phyloP scores from a whole-genome alignment of 2,329 filamentous ascomycete species.

The Alternaria consortialis region DNA sequence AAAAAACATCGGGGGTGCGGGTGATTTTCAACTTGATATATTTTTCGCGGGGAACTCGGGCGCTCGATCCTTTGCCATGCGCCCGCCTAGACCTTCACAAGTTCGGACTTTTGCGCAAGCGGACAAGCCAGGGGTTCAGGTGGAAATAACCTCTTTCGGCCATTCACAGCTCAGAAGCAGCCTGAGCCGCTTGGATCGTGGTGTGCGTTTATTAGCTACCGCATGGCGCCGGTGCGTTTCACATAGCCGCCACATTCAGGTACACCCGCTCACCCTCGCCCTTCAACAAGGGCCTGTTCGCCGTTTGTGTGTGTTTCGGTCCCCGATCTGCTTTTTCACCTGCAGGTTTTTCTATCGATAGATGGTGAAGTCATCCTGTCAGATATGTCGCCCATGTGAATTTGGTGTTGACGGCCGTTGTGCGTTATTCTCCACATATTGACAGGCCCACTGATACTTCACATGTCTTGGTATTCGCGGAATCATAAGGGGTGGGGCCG shows the following conservation, averaged over 20 bases:
- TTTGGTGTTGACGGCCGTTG: neutral
- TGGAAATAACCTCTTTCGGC: constrained; percentile 9
- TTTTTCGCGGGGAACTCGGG: constrained; percentile 6
- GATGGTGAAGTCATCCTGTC: neutral
- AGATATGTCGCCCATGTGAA: neutral
- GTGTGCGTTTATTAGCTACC: constrained; percentile 9
- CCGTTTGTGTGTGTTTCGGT: constrained; percentile 6
- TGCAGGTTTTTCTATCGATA: constrained; percentile 2
- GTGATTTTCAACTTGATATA: constrained; percentile 15
- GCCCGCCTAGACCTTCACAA: constrained; percentile 3
- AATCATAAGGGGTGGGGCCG: constrained; percentile 14
- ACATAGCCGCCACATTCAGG: constrained; percentile 20
- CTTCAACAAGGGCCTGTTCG: neutral
- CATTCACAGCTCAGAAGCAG: constrained; percentile 9
- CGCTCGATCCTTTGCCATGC: neutral
- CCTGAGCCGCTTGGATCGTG: constrained; percentile 8
- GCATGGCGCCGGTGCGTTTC: constrained; percentile 13
- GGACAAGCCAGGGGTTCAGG: constrained; percentile 10
- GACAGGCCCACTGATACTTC: constrained; percentile 9
- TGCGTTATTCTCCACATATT: constrained; percentile 3
- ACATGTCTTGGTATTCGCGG: constrained; percentile 10
- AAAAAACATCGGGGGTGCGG: constrained; percentile 7
- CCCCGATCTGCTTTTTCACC: neutral
- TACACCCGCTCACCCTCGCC: constrained; percentile 12
- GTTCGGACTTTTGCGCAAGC: constrained; percentile 16